A percentile compares a stretch with the other conserved stretches of the same genome.
These are phyloP conservation scores for Echeveria elegans DNA, from an alignment of 164 flowering plant genomes.

Conservation along the genomic window DNA sequence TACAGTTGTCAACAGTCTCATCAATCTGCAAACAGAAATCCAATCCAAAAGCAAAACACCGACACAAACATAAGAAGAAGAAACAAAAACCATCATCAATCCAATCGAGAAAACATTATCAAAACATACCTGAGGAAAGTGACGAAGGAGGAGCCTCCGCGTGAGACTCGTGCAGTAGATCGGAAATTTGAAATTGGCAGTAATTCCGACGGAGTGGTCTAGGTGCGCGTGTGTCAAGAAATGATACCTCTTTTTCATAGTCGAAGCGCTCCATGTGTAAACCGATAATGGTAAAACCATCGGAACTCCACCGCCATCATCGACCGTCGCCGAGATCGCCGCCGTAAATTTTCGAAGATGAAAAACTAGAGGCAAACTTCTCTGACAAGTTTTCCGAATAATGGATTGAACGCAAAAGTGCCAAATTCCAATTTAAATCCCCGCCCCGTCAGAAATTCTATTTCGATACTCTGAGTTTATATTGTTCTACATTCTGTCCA, in stretches of 20 bases:
- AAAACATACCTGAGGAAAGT: constrained; percentile 42
- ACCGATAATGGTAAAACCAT: constrained; percentile 80
- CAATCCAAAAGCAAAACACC: not conserved
- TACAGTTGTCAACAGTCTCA: no score
- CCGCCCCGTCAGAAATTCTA: no score
- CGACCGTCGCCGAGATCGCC: not conserved
- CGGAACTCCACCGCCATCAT: constrained; percentile 75
- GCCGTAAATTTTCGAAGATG: not conserved
- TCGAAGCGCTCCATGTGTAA: constrained; percentile 59
- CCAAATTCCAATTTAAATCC: no score
- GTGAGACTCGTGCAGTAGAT: constrained; percentile 63
- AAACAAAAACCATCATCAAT: not conserved
- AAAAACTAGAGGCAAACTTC: not conserved
- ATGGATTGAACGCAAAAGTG: no score
- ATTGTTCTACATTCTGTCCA: no score
- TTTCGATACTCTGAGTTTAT: no score
- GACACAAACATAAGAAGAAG: no score
- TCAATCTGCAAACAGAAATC: no score
- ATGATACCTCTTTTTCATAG: constrained; percentile 51
- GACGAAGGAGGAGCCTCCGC: constrained; percentile 37
- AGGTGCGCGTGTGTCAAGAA: constrained; percentile 82
- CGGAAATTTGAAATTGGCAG: constrained; percentile 40
- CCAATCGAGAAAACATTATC: not conserved
- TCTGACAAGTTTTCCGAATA: not conserved
- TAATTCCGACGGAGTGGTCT: constrained; percentile 52